These are phyloP conservation scores for Didymella lethalis DNA, from an alignment of 2,329 filamentous ascomycete species.

Conservation along the genomic window DNA sequence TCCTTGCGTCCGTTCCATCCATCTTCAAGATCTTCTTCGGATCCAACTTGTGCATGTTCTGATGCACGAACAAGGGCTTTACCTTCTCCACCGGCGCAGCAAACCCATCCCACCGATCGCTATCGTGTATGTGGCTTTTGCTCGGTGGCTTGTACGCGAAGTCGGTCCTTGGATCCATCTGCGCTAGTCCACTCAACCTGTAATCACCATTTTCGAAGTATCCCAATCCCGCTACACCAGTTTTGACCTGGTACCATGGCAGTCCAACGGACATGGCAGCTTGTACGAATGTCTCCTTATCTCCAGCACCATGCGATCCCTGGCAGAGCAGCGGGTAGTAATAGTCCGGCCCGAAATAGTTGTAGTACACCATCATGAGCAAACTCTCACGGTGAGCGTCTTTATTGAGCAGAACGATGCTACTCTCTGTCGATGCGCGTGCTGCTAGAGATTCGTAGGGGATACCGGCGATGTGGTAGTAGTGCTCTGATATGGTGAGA, in stretches of 20 bases:
- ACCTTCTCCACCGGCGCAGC: conserved; percentile 12
- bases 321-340: conserved; percentile 61
- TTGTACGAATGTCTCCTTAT: conserved; percentile 60
- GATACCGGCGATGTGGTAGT: conserved; percentile 56
- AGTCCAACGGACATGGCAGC: conserved; percentile 54
- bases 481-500: conserved; percentile 53
- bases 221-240: conserved; percentile 45
- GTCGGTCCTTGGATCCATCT: conserved; percentile 33
- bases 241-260: conserved; percentile 54
- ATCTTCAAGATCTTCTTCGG: conserved; percentile 25
- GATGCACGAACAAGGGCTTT: conserved; percentile 33
- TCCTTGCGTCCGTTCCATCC: conserved; percentile 19
- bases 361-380: conserved; percentile 63
- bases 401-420: conserved; percentile 61
- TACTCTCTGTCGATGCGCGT: conserved; percentile 57
- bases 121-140: conserved; percentile 26
- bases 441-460: conserved; percentile 41
- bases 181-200: conserved; percentile 26
- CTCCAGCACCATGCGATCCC: conserved; percentile 54
- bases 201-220: conserved; percentile 25
- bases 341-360: conserved; percentile 61
- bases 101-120: conserved; percentile 18
- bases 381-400: conserved; percentile 56
- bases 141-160: conserved; percentile 29
- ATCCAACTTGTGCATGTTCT: conserved; percentile 32